Base-by-base conservation (phyloP, 208 protist species). In the Leishmania tropica region DNA sequence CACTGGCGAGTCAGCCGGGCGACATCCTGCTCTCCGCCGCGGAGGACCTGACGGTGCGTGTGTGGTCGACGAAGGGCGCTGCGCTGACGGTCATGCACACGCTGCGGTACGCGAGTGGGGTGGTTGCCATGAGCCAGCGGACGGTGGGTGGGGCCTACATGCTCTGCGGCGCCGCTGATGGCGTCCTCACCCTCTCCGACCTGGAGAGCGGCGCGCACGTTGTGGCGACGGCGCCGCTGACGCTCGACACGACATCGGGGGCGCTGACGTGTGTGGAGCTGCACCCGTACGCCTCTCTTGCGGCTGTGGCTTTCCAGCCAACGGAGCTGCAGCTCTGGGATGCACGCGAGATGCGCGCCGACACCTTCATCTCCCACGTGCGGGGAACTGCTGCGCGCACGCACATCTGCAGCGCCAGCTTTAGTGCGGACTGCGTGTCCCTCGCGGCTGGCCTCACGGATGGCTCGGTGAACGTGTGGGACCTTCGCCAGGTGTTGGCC, bases 41-140 rank as follows among this genome's bases (percentile, higher is more conserved):
- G 2, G 99, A 99, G 79, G 99, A 99, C 87, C 89, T 98, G 75
- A 99, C 99, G 37, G 97, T 99, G 81, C 92, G 98, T 40, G 98
- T 99, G 73, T 99, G 99, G 99, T 94, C 91, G 70, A 75, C 83
- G 42, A 79, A 85, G 47, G 80, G 68, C 7, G 65, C 78, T 56
- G 86, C 89, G 67, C 77, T 80, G 15, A 79, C 72, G 90, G 90
- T 78, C 76, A 60, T 17, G 60, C 83, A 81, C 28, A 92, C 88
- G 53, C 80, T 94, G 83, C 90, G 88, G 64, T 94, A 86, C 79
- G 83, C 83, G 28, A 71, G 80, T 56, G 85, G 84, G 19, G 81
- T 92, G 42, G 54, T 77, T 17, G 85, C 84, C 28, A 79, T 92
- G 74, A 84, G 84, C 35, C 83, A 56, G 64, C 83, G 84, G 48